Base-by-base conservation (phyloP, 768 basidiomycete species). In the Panaeolus papilionaceus region DNA sequence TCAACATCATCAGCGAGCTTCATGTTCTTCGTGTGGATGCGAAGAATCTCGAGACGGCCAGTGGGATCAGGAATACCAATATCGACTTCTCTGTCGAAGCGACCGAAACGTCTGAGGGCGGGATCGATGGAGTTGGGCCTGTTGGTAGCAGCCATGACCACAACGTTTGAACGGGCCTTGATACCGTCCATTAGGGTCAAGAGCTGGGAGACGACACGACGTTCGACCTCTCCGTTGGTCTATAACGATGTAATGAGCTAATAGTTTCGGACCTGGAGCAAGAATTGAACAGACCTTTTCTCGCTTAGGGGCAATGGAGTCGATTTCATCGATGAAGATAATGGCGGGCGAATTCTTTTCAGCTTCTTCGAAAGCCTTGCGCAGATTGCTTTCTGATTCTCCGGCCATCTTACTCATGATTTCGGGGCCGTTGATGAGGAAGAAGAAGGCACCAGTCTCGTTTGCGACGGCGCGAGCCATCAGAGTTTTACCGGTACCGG, bases 361-460 rank as follows among this genome's bases (percentile, higher is more conserved):
- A 2, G 98, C 97, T 83, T 99, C 98, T 80, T 99, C 98, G 77
- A 99, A 99, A 33, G 98, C 97, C 80, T 99, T 99, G 72, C 98
- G 85, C 69, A 99, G 83, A 80, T 99, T 99, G 75, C 93, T 95
- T 79, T 99, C 98, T 77, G 89, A 92, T 83, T 99, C 98, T 72
- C 98, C 98, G 64, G 98, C 98, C 98, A 99, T 99, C 86, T 99
- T 99, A 73, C 92, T 94, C 98, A 99, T 99, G 79, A 99, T 99
- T 81, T 99, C 98, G 63, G 98, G 98, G 64, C 98, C 98, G 76
- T 99, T 99, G 83, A 99, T 99, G 63, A 99, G 83, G 91, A 99
- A 99, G 88, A 99, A 99, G 89, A 99, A 99, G 16, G 98, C 98
- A 62, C 98, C 98, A 33, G 98, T 99, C 81, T 99, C 98, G 78